These are phyloP conservation scores for Phytophthora tubulina DNA, from an alignment of 352 stramenopile species.

Conservation along the genomic window DNA sequence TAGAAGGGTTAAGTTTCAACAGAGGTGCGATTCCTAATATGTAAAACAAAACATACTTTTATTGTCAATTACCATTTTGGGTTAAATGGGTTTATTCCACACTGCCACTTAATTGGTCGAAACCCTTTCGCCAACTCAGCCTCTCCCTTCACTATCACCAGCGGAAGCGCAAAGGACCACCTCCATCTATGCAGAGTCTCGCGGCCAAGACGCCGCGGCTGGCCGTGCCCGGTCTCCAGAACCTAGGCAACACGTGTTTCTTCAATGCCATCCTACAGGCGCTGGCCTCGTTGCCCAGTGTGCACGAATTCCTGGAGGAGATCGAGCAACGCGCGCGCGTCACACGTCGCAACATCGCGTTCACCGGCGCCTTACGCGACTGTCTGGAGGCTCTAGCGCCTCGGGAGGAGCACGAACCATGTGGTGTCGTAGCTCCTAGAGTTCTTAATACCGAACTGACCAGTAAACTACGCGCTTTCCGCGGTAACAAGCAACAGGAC, in stretches of 20 bases:
- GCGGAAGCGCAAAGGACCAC: background rate
- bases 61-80: too few relatives aligned
- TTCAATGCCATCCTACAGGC: conserved; percentile 92
- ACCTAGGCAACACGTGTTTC: conserved; percentile 93
- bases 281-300: conserved; percentile 74
- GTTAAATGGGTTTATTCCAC: too few relatives aligned
- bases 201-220: conserved; percentile 36
- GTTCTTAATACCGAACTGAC: conserved; percentile 73
- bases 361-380: conserved; percentile 70
- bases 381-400: conserved; percentile 65
- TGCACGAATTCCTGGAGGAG: conserved; percentile 75
- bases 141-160: conserved; percentile 1
- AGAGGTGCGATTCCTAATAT: too few relatives aligned
- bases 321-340: conserved; percentile 61
- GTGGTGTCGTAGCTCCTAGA: conserved; percentile 52
- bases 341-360: conserved; percentile 48
- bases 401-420: conserved; percentile 41
- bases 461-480: conserved; percentile 62
- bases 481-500: conserved; percentile 88
- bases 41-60: too few relatives aligned
- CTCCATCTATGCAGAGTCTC: conserved; percentile 27
- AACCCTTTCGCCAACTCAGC: background rate
- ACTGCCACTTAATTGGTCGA: too few relatives aligned
- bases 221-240: conserved; percentile 70
- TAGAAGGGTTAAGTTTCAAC: too few relatives aligned